A percentile compares a stretch with the other conserved stretches of the same genome.
Evolutionary conservation across 1,284 basidiomycete genomes (phyloP).

Genomic region (Xerocomus alliaceus): DNA sequence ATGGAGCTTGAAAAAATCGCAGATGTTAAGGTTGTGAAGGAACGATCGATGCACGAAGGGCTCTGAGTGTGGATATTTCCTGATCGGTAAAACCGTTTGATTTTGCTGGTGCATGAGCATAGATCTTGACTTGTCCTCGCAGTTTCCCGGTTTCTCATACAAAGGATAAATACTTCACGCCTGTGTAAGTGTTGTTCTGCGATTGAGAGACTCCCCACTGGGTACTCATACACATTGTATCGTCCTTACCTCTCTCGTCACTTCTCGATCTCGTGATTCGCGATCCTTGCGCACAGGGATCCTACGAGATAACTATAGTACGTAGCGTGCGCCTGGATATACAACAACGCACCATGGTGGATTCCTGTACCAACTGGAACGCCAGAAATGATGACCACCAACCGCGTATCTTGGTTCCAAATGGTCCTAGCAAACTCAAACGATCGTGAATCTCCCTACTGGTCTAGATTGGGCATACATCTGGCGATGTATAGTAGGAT

Average conservation of each 20-base stretch:
- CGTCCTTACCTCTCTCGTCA: not conserved
- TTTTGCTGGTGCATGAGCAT: not conserved
- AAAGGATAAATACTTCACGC: not conserved
- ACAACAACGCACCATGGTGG: not conserved
- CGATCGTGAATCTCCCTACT: not conserved
- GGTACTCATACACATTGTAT: not conserved
- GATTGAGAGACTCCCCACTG: conserved; percentile 1
- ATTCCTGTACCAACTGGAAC: conserved; percentile 7
- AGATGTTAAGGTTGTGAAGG: not conserved
- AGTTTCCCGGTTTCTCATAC: conserved; percentile 2
- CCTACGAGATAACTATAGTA: conserved; percentile 1
- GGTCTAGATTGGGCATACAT: conserved; percentile 3
- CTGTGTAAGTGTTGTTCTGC: not conserved
- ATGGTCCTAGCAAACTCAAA: not conserved
- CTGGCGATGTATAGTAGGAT: not conserved
- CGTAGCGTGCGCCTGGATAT: not conserved
- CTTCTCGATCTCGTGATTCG: not conserved
- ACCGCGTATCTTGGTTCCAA: not conserved
- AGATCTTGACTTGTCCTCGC: not conserved
- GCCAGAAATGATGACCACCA: not conserved
- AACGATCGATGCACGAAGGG: not conserved
- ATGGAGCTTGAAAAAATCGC: not conserved
- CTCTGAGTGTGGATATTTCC: conserved; percentile 3
- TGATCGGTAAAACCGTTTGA: not conserved
- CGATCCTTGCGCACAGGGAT: not conserved